Conservation (phyloP, 768 basidiomycete species). For the Trametes cubensis region DNA sequence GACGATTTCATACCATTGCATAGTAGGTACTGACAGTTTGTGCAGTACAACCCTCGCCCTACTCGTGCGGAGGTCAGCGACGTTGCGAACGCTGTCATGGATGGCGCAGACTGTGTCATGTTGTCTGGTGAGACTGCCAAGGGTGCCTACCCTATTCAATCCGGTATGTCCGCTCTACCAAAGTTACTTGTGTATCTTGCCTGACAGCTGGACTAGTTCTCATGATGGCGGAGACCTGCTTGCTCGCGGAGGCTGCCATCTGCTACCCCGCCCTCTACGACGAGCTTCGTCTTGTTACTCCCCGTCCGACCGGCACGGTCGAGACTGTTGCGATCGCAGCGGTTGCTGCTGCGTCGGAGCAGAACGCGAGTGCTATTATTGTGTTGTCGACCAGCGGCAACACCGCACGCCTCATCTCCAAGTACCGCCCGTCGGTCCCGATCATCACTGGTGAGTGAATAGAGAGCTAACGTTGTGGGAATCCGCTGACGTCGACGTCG, state of each 20-base stretch:
- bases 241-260: constrained; percentile 93
- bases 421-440: constrained; percentile 91
- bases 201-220: constrained; percentile 62
- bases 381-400: constrained; percentile 97
- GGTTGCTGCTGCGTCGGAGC: constrained; percentile 93
- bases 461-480: neutral
- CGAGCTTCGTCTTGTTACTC: constrained; percentile 76
- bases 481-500: neutral
- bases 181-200: neutral
- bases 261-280: constrained; percentile 95
- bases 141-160: constrained; percentile 93
- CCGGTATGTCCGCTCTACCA: constrained; percentile 64
- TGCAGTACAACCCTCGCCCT: constrained; percentile 93
- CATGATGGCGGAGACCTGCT: constrained; percentile 99
- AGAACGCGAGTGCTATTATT: constrained; percentile 91
- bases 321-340: constrained; percentile 97
- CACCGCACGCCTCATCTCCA: constrained; percentile 93
- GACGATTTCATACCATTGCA: constrained; percentile 18
- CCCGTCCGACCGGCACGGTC: constrained; percentile 88
- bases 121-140: constrained; percentile 99
- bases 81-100: constrained; percentile 98
- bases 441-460: constrained; percentile 85
- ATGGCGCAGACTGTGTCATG: constrained; percentile 99
- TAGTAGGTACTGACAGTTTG: neutral
- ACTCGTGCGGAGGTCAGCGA: constrained; percentile 99